Evolutionary conservation across 139 green algal genomes (phyloP).

Genomic region (Volvox reticuliferus): DNA sequence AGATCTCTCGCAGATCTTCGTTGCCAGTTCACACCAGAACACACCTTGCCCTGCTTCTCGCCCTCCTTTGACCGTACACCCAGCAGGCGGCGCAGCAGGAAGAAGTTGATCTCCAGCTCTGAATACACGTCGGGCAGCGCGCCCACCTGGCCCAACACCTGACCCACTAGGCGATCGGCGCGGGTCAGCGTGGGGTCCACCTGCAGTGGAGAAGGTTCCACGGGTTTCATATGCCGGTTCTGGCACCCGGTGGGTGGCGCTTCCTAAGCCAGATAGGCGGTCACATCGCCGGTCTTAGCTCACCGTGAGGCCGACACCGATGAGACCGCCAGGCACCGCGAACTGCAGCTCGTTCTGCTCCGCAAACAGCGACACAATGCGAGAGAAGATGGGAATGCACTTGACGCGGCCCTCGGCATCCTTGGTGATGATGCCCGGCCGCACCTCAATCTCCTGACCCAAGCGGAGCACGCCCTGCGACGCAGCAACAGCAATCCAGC

Average conservation of each 20-base stretch:
- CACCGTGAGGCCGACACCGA: slow-evolving; percentile 98
- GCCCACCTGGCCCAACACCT: slow-evolving; percentile 96
- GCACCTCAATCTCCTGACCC: slow-evolving; percentile 95
- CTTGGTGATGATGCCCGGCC: slow-evolving; percentile 98
- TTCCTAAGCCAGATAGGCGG: background rate
- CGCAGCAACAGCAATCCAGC: background rate
- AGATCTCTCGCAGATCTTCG: background rate
- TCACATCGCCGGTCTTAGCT: background rate
- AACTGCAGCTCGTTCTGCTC: slow-evolving; percentile 98
- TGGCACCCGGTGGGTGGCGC: too few relatives aligned
- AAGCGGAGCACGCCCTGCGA: slow-evolving; percentile 93
- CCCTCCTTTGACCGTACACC: slow-evolving; percentile 93
- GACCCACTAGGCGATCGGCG: slow-evolving; percentile 96
- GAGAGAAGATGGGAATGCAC: slow-evolving; percentile 96
- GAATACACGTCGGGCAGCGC: slow-evolving; percentile 96
- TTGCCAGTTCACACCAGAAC: background rate
- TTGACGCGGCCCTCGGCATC: slow-evolving; percentile 90
- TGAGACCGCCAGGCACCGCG: slow-evolving; percentile 97
- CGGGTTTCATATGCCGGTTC: too few relatives aligned
- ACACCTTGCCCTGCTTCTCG: slow-evolving; percentile 95
- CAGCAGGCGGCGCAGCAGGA: slow-evolving; percentile 96
- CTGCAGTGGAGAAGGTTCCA: slow-evolving; percentile 47
- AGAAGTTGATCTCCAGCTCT: slow-evolving; percentile 99
- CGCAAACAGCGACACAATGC: slow-evolving; percentile 97
- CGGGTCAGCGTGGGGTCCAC: slow-evolving; percentile 98